A percentile compares a stretch with the other conserved stretches of the same genome.
These are phyloP conservation scores for Mentha longifolia DNA, from an alignment of 257 asterid genomes.

Conservation along the genomic window DNA sequence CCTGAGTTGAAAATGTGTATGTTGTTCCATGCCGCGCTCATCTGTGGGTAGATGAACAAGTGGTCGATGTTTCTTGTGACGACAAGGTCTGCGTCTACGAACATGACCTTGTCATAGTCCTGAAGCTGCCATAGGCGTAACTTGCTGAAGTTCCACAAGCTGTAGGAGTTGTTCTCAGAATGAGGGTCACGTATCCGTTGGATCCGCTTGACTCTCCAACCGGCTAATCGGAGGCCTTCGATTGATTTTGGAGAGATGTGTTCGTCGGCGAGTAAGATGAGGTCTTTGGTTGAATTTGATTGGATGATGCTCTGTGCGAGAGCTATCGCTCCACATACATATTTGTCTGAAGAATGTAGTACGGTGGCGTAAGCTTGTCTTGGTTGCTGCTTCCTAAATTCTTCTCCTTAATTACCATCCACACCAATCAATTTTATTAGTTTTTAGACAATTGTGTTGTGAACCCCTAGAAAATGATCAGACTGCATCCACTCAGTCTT, in stretches of 20 bases:
- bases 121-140: conserved; percentile 71
- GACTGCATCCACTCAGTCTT: too few relatives aligned
- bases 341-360: conserved; percentile 72
- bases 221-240: conserved; percentile 53
- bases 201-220: conserved; percentile 64
- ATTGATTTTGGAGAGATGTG: conserved; percentile 49
- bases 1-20: conserved; percentile 74
- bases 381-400: conserved; percentile 37
- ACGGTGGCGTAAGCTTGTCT: conserved; percentile 76
- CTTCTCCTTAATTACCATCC: conserved; percentile 40
- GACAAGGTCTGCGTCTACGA: conserved; percentile 74
- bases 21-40: conserved; percentile 52
- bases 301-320: conserved; percentile 71
- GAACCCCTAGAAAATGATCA: too few relatives aligned
- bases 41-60: conserved; percentile 56
- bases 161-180: conserved; percentile 50
- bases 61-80: conserved; percentile 53
- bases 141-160: conserved; percentile 88
- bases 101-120: conserved; percentile 64
- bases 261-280: conserved; percentile 63
- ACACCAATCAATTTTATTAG: neutral
- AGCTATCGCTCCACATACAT: conserved; percentile 84
- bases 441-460: neutral
- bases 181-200: conserved; percentile 60
- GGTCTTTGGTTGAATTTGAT: conserved; percentile 64